phyloP scores from a whole-genome alignment of 257 asterid genomes.

The Nemophila menziesii region DNA sequence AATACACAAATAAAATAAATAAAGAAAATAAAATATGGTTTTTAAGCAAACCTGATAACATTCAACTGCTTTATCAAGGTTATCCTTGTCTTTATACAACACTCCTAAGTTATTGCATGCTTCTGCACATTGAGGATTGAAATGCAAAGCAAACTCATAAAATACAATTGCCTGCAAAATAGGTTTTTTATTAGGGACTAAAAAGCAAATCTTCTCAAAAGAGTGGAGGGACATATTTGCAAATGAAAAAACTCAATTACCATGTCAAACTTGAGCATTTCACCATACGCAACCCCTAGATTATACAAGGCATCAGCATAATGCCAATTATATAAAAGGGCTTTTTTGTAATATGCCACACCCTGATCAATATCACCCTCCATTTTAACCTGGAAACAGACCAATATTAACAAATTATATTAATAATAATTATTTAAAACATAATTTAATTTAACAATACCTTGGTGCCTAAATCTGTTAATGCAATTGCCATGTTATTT shows the following conservation, averaged over 20 bases:
- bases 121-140: conserved; percentile 99
- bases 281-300: conserved; percentile 99
- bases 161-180: conserved; percentile 86
- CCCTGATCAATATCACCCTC: conserved; percentile 97
- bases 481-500: conserved; percentile 98
- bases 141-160: conserved; percentile 98
- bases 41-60: conserved; percentile 71
- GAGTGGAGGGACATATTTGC: not conserved
- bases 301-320: conserved; percentile 99
- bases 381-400: conserved; percentile 64
- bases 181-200: no score
- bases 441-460: conserved; percentile 14
- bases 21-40: no score
- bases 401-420: not conserved
- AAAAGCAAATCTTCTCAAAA: no score
- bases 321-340: conserved; percentile 92
- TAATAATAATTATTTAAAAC: no score
- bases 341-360: conserved; percentile 78
- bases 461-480: conserved; percentile 99
- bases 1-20: conserved; percentile 12
- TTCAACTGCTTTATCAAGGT: conserved; percentile 98
- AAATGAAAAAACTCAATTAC: no score
- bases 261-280: conserved; percentile 98
- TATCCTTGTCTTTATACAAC: conserved; percentile 93
- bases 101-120: conserved; percentile 99